Evolutionary conservation across 2,329 filamentous ascomycete species (phyloP).

Genomic region (Fusarium pseudoanthophilum): DNA sequence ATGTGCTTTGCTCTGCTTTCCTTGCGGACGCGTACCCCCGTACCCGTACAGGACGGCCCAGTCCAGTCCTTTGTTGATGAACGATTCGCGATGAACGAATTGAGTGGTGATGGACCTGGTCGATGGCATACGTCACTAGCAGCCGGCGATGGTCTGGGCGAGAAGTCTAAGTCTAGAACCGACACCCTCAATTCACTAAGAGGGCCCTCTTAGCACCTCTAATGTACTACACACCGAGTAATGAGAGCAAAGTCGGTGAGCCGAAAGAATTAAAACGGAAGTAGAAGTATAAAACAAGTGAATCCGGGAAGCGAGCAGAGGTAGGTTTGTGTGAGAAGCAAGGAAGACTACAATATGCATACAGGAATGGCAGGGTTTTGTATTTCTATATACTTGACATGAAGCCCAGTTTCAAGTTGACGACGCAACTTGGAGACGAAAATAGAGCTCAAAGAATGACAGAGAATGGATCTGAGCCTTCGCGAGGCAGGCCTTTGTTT

Average conservation of each 20-base stretch:
- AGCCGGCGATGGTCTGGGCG: conserved; percentile 34
- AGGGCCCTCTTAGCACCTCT: conserved; percentile 27
- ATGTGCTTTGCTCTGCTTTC: not conserved
- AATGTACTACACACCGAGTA: conserved; percentile 23
- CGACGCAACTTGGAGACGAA: conserved; percentile 14
- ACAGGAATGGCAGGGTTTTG: conserved; percentile 19
- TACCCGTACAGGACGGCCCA: not conserved
- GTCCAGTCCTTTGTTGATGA: not conserved
- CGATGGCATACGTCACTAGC: conserved; percentile 42
- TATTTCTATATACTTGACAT: conserved; percentile 36
- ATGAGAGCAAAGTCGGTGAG: conserved; percentile 37
- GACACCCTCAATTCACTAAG: conserved; percentile 38
- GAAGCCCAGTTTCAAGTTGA: conserved; percentile 7
- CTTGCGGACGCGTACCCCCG: conserved; percentile 9
- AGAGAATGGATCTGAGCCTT: conserved; percentile 12
- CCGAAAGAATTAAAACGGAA: conserved; percentile 17
- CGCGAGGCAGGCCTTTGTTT: conserved; percentile 27
- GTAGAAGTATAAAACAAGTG: conserved; percentile 3
- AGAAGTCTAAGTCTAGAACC: conserved; percentile 40
- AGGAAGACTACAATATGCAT: conserved; percentile 16
- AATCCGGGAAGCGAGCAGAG: conserved; percentile 23
- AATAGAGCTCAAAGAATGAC: conserved; percentile 26
- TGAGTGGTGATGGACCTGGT: conserved; percentile 37
- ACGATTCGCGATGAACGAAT: conserved; percentile 32
- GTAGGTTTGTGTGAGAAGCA: conserved; percentile 5